Evolutionary conservation across 2,329 filamentous ascomycete species (phyloP), one percentile per base, ranked within the genome.

Genomic region (Fusarium secorum): DNA sequence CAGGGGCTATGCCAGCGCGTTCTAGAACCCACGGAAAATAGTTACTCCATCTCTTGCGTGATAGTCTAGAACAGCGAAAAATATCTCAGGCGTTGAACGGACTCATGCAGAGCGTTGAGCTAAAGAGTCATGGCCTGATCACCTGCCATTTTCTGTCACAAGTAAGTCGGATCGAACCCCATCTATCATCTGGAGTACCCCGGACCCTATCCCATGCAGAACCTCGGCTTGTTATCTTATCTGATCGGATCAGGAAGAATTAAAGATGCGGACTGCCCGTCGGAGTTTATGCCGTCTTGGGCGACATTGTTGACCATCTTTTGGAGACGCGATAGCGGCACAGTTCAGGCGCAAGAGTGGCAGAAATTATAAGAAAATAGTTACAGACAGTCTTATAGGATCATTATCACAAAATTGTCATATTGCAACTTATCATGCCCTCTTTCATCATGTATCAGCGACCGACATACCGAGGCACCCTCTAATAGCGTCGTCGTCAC

Each of bases 191-290:
- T 51, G 22, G 18, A 26, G 11, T 46, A 46, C 39, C 52, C 52
- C 38, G 13, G 52, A 55, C 18, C 18, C 13, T 13, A 20, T 26
- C 13, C 6, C 32, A 36, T 33, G 30, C 18, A 24, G 15, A 17
- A 26, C 38, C 52, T 55, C 38, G 39, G 38, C 35, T 15, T 28
- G n/a, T 28, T 54, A 65, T 65, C 60, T 65, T 59, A 65, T 65
- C 62, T 45, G 62, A 65, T 65, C 17, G 35, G 11, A 3, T 24
- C 38, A 11, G 26, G 61, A 45, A 3, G 11, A 56, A 56, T 0
- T 0, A 20, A 56, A 48, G 7, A 22, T 36, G 32, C 53, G 53
- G 2, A 35, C 26, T 1, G 0, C 30, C 28, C 56, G 46, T 15
- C 15, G 22, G 22, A 33, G 10, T 17, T 33, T 28, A 53, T 41